Conservation (phyloP, 345 rosid species). For the Corchorus olitorius region DNA sequence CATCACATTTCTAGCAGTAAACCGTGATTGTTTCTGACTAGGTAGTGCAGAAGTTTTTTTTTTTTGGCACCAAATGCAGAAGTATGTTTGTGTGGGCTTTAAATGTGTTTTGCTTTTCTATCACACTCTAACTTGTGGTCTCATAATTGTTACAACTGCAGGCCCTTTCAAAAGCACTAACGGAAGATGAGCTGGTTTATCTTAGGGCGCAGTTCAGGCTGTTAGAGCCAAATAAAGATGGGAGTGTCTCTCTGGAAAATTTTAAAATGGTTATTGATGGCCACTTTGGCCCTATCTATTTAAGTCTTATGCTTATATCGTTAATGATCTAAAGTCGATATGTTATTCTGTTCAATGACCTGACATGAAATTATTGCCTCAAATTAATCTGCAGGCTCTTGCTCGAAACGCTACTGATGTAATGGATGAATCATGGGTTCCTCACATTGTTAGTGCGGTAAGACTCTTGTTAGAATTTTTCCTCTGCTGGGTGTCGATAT, state of each 20-base stretch:
- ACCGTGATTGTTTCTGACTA: no score
- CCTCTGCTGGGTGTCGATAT: neutral
- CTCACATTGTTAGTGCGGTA: slow-evolving; percentile 54
- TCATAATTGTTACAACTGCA: slow-evolving; percentile 28
- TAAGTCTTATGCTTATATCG: neutral
- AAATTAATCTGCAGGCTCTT: slow-evolving; percentile 48
- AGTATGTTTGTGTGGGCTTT: no score
- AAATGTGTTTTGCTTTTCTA: neutral
- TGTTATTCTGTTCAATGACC: neutral
- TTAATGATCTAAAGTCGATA: slow-evolving; percentile 12
- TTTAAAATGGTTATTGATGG: slow-evolving; percentile 58
- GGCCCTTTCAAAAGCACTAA: slow-evolving; percentile 80
- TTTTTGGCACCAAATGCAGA: no score
- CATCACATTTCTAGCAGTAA: no score
- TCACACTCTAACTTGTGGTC: slow-evolving; percentile 1
- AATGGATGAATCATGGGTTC: slow-evolving; percentile 75
- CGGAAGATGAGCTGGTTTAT: slow-evolving; percentile 73
- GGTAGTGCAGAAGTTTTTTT: no score
- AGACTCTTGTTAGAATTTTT: slow-evolving; percentile 5
- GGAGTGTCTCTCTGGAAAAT: slow-evolving; percentile 70
- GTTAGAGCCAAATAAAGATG: slow-evolving; percentile 70
- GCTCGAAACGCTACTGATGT: slow-evolving; percentile 62
- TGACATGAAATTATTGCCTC: neutral
- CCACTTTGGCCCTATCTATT: slow-evolving; percentile 10
- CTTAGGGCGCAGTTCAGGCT: slow-evolving; percentile 70